A percentile compares a stretch with the other conserved stretches of the same genome.
phyloP scores from a whole-genome alignment of 169 alveolate genomes.

The Plasmodium knowlesi region DNA sequence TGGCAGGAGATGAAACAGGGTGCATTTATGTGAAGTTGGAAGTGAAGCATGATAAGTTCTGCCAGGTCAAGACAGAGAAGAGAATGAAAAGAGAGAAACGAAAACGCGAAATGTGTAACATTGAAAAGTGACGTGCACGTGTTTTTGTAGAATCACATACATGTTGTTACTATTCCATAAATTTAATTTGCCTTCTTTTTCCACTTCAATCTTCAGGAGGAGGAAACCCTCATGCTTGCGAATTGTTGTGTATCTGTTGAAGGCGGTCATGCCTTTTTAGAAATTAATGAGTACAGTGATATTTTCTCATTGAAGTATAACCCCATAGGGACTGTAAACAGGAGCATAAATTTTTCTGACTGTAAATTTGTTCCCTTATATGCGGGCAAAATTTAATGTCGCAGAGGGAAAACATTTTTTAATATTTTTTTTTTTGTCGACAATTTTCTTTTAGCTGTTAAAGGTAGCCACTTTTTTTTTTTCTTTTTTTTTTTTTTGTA shows the following conservation, averaged over 20 bases:
- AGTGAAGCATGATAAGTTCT: slow-evolving; percentile 12
- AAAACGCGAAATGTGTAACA: neutral
- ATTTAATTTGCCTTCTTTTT: neutral
- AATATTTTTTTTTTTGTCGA: neutral
- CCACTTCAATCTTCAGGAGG: slow-evolving; percentile 4
- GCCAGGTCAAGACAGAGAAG: neutral
- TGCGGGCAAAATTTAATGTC: neutral
- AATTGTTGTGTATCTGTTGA: slow-evolving; percentile 28
- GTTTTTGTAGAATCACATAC: neutral
- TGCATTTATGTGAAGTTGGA: slow-evolving; percentile 38
- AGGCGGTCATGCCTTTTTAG: slow-evolving; percentile 28
- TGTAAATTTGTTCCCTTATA: slow-evolving; percentile 39
- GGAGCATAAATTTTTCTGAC: slow-evolving; percentile 50
- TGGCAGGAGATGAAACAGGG: slow-evolving; percentile 71
- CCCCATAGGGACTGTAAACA: slow-evolving; percentile 27
- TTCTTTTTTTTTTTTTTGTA: neutral
- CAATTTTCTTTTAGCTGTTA: neutral
- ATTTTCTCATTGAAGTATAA: slow-evolving; percentile 36
- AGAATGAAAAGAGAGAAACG: neutral
- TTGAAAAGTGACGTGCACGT: neutral
- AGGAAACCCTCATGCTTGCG: slow-evolving; percentile 13
- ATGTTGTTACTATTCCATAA: neutral
- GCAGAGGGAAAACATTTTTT: neutral
- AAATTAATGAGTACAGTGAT: slow-evolving; percentile 48
- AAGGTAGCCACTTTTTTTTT: neutral